Evolutionary conservation across 176 grass and related monocot species (phyloP).

Genomic region (Musa beccarii): DNA sequence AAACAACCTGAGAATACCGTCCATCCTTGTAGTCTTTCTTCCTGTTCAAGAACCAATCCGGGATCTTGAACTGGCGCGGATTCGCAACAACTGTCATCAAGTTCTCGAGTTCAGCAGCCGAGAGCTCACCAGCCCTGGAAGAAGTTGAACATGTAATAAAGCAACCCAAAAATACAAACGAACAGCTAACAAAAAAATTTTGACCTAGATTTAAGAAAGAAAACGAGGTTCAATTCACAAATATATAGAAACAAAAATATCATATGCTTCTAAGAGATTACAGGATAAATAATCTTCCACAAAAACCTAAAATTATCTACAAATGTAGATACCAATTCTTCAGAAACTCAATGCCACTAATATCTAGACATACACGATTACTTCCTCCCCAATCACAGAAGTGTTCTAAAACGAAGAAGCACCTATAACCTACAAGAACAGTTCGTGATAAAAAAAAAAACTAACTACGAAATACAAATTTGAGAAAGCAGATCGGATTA

Average conservation of each 20-base stretch:
- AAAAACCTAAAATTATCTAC: no score
- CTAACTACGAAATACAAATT: no score
- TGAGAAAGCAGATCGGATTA: neutral
- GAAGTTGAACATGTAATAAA: neutral
- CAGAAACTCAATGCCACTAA: no score
- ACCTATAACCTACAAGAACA: neutral
- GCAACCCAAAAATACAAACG: neutral
- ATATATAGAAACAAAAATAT: no score
- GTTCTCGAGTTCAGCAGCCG: slow-evolving; percentile 5
- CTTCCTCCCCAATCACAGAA: no score
- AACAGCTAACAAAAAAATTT: neutral
- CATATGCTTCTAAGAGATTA: no score
- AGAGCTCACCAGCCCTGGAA: slow-evolving; percentile 8
- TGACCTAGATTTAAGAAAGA: no score
- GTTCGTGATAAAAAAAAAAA: neutral
- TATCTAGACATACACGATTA: no score
- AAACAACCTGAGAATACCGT: slow-evolving; percentile 15
- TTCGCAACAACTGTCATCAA: slow-evolving; percentile 15
- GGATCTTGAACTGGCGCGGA: slow-evolving; percentile 16
- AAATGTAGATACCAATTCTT: no score
- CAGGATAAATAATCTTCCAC: no score
- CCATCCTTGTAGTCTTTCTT: slow-evolving; percentile 19
- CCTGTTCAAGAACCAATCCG: slow-evolving; percentile 20
- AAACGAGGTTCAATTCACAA: no score
- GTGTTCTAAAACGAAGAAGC: no score